Evolutionary conservation across 495 filamentous ascomycete species (phyloP).

Genomic region (Chaetomium fimeti): DNA sequence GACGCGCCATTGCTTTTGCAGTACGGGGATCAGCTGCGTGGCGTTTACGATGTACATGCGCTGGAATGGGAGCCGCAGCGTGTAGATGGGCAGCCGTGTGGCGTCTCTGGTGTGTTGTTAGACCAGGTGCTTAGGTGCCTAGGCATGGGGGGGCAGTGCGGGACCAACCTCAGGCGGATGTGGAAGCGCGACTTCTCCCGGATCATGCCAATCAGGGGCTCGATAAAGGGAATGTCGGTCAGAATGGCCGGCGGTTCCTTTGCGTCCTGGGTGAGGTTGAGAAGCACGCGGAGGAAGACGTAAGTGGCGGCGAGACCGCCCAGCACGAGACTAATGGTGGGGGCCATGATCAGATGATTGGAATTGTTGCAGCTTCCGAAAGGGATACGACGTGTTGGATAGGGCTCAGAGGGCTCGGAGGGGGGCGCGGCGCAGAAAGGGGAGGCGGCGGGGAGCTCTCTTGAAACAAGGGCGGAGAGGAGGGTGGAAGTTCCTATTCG

Average conservation of each 20-base stretch:
- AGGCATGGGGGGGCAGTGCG: background rate
- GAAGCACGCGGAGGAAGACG: slow-evolving; percentile 26
- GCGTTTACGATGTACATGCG: slow-evolving; percentile 34
- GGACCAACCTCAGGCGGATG: slow-evolving; percentile 21
- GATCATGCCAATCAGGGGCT: slow-evolving; percentile 31
- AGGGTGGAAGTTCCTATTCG: too few relatives aligned
- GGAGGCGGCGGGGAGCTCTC: background rate
- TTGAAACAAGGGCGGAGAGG: background rate
- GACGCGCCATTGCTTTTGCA: slow-evolving; percentile 27
- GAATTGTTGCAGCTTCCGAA: background rate
- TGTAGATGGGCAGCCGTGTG: slow-evolving; percentile 35
- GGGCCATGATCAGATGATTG: slow-evolving; percentile 12
- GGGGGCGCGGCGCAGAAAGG: background rate
- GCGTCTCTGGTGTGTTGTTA: slow-evolving; percentile 18
- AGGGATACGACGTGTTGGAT: background rate
- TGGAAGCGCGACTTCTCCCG: slow-evolving; percentile 27
- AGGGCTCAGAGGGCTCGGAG: background rate
- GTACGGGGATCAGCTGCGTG: slow-evolving; percentile 20
- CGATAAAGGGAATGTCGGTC: slow-evolving; percentile 27
- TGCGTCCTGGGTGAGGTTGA: slow-evolving; percentile 28
- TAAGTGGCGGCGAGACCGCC: slow-evolving; percentile 27
- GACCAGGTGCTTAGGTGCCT: background rate
- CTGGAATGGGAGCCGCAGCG: slow-evolving; percentile 26
- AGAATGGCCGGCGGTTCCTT: slow-evolving; percentile 30
- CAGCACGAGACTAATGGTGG: slow-evolving; percentile 14